Conservation (phyloP, 2,329 filamentous ascomycete genomes). For the Botrytis squamosa region DNA sequence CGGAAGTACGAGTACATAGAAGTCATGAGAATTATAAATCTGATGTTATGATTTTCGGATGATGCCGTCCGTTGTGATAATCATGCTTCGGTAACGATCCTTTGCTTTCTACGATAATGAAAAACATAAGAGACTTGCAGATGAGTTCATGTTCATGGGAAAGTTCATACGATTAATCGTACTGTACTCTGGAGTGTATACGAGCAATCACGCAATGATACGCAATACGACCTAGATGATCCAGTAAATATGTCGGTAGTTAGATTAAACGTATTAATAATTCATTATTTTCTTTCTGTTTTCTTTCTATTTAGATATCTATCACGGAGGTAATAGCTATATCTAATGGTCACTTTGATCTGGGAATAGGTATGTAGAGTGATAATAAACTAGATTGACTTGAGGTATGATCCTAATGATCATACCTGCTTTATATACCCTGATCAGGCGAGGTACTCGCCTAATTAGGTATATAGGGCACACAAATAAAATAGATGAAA, state of each 20-base stretch:
- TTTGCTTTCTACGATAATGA: not conserved
- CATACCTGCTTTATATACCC: no score
- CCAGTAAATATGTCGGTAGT: not conserved
- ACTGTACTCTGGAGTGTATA: not conserved
- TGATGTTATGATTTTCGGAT: not conserved
- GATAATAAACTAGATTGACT: no score
- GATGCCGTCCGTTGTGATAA: not conserved
- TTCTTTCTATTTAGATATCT: no score
- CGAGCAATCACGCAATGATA: not conserved
- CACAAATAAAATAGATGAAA: no score
- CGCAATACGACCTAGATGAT: not conserved
- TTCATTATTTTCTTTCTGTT: no score
- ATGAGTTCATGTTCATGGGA: not conserved
- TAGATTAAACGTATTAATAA: not conserved
- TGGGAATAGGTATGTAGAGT: no score
- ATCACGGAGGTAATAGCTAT: no score
- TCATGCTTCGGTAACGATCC: not conserved
- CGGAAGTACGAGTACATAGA: not conserved
- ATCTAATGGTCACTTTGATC: no score
- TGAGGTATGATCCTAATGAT: no score
- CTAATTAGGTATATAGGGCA: no score
- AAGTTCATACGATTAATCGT: slow-evolving; percentile 13
- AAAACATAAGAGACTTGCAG: slow-evolving; percentile 1
- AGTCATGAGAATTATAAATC: not conserved
- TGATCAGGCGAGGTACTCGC: no score